A percentile compares a stretch with the other conserved stretches of the same genome.
These are phyloP conservation scores for Trypanosoma melophagium DNA, from an alignment of 208 protist genomes.

Conservation along the genomic window DNA sequence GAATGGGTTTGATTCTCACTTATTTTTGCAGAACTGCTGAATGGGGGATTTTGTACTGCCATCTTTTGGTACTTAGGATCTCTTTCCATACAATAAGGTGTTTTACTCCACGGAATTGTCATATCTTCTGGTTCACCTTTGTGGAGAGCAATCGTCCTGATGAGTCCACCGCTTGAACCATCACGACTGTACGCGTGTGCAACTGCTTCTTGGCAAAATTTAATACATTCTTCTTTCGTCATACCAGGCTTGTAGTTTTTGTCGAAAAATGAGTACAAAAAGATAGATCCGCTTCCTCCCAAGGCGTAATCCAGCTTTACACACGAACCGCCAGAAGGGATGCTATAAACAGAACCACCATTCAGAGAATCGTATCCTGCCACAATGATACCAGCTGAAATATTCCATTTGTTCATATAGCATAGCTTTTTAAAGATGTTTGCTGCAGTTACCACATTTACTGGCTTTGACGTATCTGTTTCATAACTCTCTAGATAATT, in stretches of 20 bases:
- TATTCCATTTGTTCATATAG: constrained; percentile 97
- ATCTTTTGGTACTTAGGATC: constrained; percentile 78
- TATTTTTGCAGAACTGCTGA: constrained; percentile 80
- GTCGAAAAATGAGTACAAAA: constrained; percentile 99
- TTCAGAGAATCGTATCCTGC: constrained; percentile 96
- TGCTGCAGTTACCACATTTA: constrained; percentile 94
- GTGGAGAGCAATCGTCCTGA: constrained; percentile 93
- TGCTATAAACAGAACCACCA: constrained; percentile 96
- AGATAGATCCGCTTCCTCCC: constrained; percentile 97
- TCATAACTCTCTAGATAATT: constrained; percentile 93
- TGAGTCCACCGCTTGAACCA: constrained; percentile 97
- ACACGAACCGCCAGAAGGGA: constrained; percentile 94
- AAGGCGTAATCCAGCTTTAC: constrained; percentile 95
- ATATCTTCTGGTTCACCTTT: constrained; percentile 73
- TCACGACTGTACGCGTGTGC: constrained; percentile 98
- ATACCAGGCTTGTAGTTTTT: constrained; percentile 95
- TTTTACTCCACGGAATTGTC: constrained; percentile 82
- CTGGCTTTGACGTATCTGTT: constrained; percentile 84
- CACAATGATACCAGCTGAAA: constrained; percentile 97
- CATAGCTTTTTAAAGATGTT: constrained; percentile 95
- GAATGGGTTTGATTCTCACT: constrained; percentile 50
- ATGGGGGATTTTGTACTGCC: constrained; percentile 69
- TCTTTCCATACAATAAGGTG: constrained; percentile 90
- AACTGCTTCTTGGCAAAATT: constrained; percentile 94
- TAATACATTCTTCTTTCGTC: constrained; percentile 95